phyloP scores from a whole-genome alignment of 129 eudicot species.

The Glebionis coronaria region DNA sequence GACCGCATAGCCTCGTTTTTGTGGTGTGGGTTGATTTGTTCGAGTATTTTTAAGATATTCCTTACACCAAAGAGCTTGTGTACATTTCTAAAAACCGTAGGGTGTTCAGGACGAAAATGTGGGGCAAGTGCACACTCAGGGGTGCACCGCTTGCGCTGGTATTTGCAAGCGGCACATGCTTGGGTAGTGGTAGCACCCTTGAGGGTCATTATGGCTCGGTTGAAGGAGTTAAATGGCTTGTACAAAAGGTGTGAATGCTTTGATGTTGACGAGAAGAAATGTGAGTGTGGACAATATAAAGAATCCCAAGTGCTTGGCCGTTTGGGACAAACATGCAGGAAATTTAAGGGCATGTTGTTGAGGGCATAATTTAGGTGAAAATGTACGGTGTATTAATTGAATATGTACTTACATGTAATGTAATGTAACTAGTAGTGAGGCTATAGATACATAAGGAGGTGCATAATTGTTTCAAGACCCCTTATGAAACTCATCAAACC shows the following conservation, averaged over 20 bases:
- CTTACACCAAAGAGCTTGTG: conserved; percentile 76
- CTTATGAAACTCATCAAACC: too few relatives aligned
- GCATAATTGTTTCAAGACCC: too few relatives aligned
- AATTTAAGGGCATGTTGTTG: conserved; percentile 7
- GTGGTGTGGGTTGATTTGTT: conserved; percentile 44
- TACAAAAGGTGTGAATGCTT: conserved; percentile 3
- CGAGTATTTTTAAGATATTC: conserved; percentile 58
- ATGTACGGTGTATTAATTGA: conserved; percentile 18
- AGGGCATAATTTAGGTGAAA: neutral
- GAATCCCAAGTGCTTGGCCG: neutral
- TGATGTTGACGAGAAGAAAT: neutral
- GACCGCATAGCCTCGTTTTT: conserved; percentile 63
- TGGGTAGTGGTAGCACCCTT: conserved; percentile 58
- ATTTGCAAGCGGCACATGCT: conserved; percentile 93
- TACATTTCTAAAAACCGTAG: conserved; percentile 57
- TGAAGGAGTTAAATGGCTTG: conserved; percentile 12
- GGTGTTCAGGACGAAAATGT: conserved; percentile 76
- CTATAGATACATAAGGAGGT: too few relatives aligned
- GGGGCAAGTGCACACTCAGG: conserved; percentile 71
- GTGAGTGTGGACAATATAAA: conserved; percentile 11
- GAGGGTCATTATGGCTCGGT: conserved; percentile 52
- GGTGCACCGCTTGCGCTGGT: conserved; percentile 73
- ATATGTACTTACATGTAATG: neutral
- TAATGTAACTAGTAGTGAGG: neutral
- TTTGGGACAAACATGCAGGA: conserved; percentile 19